Evolutionary conservation across 2,329 filamentous ascomycete genomes (phyloP).

Genomic region (Cladobotryum protrusum): DNA sequence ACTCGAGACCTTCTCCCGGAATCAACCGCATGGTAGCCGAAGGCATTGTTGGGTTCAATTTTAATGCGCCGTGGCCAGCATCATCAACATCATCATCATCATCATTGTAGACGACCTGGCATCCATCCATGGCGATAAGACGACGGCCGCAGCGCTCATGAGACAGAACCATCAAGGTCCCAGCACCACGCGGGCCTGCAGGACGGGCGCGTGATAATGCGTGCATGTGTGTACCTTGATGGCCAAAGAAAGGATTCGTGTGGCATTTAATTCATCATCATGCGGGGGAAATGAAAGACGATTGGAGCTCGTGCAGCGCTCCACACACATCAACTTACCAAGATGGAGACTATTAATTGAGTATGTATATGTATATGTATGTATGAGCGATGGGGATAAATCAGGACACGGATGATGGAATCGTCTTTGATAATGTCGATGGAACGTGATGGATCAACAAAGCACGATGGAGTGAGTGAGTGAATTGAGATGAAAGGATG

Average conservation of each 20-base stretch:
- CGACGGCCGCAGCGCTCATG: background rate
- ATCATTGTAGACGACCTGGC: conserved; percentile 1
- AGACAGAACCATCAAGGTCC: conserved; percentile 7
- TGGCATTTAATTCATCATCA: too few relatives aligned
- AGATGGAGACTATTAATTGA: too few relatives aligned
- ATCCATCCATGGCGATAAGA: too few relatives aligned
- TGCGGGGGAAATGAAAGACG: background rate
- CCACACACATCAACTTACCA: too few relatives aligned
- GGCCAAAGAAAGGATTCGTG: background rate
- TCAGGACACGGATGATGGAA: too few relatives aligned
- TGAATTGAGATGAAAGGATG: too few relatives aligned
- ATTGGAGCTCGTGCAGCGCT: background rate
- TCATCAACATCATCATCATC: background rate
- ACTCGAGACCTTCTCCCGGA: conserved; percentile 20
- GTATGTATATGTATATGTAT: too few relatives aligned
- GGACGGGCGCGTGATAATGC: background rate
- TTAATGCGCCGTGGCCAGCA: conserved; percentile 15
- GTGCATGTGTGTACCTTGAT: conserved; percentile 9
- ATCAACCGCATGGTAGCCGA: conserved; percentile 34
- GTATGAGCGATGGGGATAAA: too few relatives aligned
- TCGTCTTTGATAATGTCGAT: too few relatives aligned
- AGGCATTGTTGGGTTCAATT: conserved; percentile 46
- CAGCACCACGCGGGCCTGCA: background rate
- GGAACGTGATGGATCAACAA: too few relatives aligned
- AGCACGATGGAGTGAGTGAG: too few relatives aligned